Percentiles rank a stretch among this genome's conserved stretches.
Evolutionary conservation across 805 yeast species (phyloP).

Genomic region (Suhomyces kilbournensis): DNA sequence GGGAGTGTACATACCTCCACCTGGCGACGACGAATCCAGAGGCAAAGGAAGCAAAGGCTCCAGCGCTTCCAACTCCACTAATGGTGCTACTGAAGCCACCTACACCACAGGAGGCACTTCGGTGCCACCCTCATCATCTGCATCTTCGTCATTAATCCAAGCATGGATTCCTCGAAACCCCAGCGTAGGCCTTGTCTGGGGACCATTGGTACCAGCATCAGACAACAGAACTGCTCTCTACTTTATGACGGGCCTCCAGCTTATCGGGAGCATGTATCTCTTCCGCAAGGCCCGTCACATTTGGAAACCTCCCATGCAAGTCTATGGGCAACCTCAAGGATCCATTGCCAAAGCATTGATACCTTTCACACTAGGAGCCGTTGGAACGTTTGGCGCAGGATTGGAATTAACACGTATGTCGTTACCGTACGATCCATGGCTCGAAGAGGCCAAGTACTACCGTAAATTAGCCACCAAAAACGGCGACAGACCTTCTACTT

Average conservation of each 20-base stretch:
- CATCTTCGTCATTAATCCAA: constrained; percentile 3
- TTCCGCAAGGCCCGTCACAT: constrained; percentile 18
- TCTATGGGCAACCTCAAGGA: constrained; percentile 3
- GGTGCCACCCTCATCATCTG: constrained; percentile 12
- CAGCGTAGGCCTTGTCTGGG: constrained; percentile 41
- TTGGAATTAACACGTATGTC: constrained; percentile 54
- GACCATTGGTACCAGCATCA: constrained; percentile 71
- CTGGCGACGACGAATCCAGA: constrained; percentile 12
- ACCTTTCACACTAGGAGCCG: constrained; percentile 37
- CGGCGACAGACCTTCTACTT: constrained; percentile 50
- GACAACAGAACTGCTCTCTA: constrained; percentile 58
- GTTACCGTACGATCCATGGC: constrained; percentile 63
- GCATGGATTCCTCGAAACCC: constrained; percentile 12
- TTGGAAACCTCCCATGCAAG: constrained; percentile 7
- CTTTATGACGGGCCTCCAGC: constrained; percentile 51
- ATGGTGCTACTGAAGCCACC: neutral
- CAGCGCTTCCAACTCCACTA: constrained; percentile 3
- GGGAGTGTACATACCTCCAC: constrained; percentile 39
- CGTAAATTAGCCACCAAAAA: constrained; percentile 48
- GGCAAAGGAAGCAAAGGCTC: constrained; percentile 1
- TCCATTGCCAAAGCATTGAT: constrained; percentile 10
- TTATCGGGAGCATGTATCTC: constrained; percentile 42
- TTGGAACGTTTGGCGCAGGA: constrained; percentile 51
- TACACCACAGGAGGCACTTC: constrained; percentile 4
- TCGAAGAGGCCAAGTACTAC: constrained; percentile 58